Base-by-base conservation (phyloP, 352 stramenopile genomes). In the Phytophthora agathidicida region DNA sequence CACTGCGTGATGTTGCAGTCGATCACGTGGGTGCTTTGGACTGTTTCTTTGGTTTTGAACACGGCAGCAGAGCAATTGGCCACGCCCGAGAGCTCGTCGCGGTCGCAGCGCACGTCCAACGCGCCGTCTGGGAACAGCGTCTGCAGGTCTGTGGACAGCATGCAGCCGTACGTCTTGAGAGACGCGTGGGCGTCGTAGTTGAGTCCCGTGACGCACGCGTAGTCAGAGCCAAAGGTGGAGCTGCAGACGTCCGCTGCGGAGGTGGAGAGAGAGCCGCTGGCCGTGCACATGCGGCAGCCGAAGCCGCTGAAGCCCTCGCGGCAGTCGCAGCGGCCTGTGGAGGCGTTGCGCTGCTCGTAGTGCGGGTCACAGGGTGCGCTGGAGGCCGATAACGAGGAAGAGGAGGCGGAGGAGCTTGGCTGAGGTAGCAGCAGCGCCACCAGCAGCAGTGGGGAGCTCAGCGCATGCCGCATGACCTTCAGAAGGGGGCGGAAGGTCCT, bases 91-190 rank as follows among this genome's bases (percentile, higher is more conserved):
- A 73, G 43, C 7, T 37, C 47, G 44, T 80, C 59, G 45, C 74
- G 75, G 53, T 90, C 67, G 71, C 84, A 94, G 11, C 51, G 53
- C 7, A 94, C 67, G 20, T 79, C 78, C 51, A 94, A 32, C 1
- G 78, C 78, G 32, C 84, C 82, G 62, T 94, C 80, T 5, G 68
- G 55, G 43, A 94, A 87, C 5, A 94, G 54, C 47, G 68, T 45
- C 47, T 91, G 73, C 9, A 94, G 67, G n/a, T 73, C 61, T 0
- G 62, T 37, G 26, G 80, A 77, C 23, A 94, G 54, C 23, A 41
- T 46, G 37, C 84, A 94, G 20, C 68, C 68, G 63, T 94, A 94
- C 35, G 84, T 91, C 71, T 91, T 94, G 58, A 60, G 33, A 20
- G 56, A 45, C 31, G 72, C 77, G 19, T 61, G 35, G 10, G 74